These are phyloP conservation scores for Camptophora hylomeconis DNA, from an alignment of 2,329 filamentous ascomycete genomes.

Conservation along the genomic window DNA sequence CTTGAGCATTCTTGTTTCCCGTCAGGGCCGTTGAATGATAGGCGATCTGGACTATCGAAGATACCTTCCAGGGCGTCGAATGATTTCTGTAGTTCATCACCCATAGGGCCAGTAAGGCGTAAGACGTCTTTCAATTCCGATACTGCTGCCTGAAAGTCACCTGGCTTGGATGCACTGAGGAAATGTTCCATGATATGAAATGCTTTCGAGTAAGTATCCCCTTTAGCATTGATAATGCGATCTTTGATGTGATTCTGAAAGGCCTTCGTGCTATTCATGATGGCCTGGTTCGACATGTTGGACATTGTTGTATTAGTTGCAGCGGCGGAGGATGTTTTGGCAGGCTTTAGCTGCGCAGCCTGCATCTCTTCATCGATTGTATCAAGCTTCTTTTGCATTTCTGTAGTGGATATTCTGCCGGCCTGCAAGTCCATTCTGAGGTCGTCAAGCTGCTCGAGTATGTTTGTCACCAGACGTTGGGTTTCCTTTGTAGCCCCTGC, in stretches of 20 bases:
- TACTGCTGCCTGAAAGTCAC: conserved; percentile 14
- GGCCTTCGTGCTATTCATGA: no score
- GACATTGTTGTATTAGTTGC: no score
- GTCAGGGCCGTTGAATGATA: conserved; percentile 7
- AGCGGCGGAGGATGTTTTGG: no score
- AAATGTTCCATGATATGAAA: conserved; percentile 13
- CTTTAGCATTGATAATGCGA: no score
- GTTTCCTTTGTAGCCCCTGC: conserved; percentile 15
- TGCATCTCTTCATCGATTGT: conserved; percentile 14
- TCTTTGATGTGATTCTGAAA: no score
- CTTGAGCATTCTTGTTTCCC: conserved; percentile 9
- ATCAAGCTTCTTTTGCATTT: conserved; percentile 12
- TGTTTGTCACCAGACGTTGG: conserved; percentile 12
- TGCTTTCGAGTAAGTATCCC: conserved; percentile 13
- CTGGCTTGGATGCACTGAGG: conserved; percentile 13
- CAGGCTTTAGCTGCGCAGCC: conserved; percentile 13
- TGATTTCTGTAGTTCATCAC: conserved; percentile 11
- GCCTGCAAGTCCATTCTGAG: conserved; percentile 14
- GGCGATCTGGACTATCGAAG: conserved; percentile 9
- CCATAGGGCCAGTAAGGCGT: conserved; percentile 13
- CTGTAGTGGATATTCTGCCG: conserved; percentile 10
- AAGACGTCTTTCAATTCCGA: conserved; percentile 13
- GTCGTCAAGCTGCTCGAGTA: conserved; percentile 12
- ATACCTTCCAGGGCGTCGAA: conserved; percentile 15
- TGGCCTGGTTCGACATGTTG: no score